Evolutionary conservation across 2,329 filamentous ascomycete genomes (phyloP), one percentile per base, ranked within the genome.

Genomic region (Catunica adiposa): DNA sequence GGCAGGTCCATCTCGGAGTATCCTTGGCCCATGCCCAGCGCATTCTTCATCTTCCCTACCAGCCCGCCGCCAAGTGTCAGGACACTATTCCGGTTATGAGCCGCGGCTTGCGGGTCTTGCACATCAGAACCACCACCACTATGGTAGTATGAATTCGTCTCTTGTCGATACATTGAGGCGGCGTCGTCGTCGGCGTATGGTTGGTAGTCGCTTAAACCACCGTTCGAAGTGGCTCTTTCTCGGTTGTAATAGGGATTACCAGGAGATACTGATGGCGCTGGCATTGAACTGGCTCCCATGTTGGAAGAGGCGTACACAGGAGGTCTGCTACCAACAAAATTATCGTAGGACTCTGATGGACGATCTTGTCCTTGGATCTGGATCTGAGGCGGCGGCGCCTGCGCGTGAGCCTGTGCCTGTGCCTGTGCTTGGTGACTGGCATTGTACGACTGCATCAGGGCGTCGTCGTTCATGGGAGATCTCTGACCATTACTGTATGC

Each of bases 1-100:
- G 92, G 92, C 55, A 98, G 74, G 66, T 98, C 90, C 92, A 98
- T 98, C 70, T 97, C 92, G 34, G 90, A 96, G 69, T 98, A 97
- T 60, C 83, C 78, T 62, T 85, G 77, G 22, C 80, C 84, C 82
- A 95, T 89, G 54, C 92, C 90, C 59, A 98, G 72, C 75, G 85
- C 88, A 66, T 85, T 89, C 73, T 94, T 97, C 44, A 90, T 84
- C 64, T 78, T 83, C 47, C 89, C 92, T 64, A 96, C 73, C 59
- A 97, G 71, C 17, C 90, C 89, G 59, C 90, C 89, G 59, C 90
- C 89, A 64, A 97, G 70, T 62, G 83, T 80, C 64, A 97, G 70
- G 54, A 96, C 85, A 68, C 89, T 97, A 67, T 94, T 96, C 62
- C 92, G 79, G 66, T 88, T 86, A 61, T 80, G 77, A 60, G 84